Evolutionary conservation across 129 eudicot genomes (phyloP), one percentile per base, ranked within the genome.

Genomic region (Smallanthus sonchifolius): DNA sequence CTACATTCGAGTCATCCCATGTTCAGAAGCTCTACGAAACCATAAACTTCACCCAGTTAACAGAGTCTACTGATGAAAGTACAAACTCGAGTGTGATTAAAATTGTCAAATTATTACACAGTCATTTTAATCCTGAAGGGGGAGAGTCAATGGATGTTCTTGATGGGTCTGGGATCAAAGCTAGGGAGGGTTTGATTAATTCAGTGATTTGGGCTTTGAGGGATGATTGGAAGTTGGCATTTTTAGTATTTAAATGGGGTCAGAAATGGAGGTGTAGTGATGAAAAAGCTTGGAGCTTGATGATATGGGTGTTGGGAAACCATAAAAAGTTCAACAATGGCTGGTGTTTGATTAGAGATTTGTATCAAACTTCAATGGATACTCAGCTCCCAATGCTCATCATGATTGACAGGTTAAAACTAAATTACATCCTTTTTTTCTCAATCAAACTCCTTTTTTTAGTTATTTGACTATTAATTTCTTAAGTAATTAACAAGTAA

Each of bases 221-320:
- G 71, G 86, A 88, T 61, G 88, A 85, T 47, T 95, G 99, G 97
- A 87, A 88, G 80, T 69, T 91, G 77, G 91, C 94, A 4, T 82
- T 82, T 65, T 87, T 82, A 64, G 84, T 81, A 15, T 95, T 95
- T 69, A 86, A 84, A 75, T 95, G 96, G 97, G 92, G 94, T 54
- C 88, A 76, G 86, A 88, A 81, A 79, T 79, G 89, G 89, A 84
- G 56, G 39, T 88, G 88, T 24, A 36, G 65, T 62, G 79, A 57
- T 73, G 88, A 72, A 17, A 84, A 79, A 69, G 75, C 73, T 67
- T 85, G 91, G 91, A 79, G 79, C 83, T 88, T 91, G 92, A 85
- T 88, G 72, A 75, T 88, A 60, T 95, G 97, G 97, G 81, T 95
- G 38, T 79, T 95, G 87, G 99, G 97, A 17, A 84, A 83, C 57